Base-by-base conservation (phyloP, 352 stramenopile genomes). In the Pythium myriotylum region DNA sequence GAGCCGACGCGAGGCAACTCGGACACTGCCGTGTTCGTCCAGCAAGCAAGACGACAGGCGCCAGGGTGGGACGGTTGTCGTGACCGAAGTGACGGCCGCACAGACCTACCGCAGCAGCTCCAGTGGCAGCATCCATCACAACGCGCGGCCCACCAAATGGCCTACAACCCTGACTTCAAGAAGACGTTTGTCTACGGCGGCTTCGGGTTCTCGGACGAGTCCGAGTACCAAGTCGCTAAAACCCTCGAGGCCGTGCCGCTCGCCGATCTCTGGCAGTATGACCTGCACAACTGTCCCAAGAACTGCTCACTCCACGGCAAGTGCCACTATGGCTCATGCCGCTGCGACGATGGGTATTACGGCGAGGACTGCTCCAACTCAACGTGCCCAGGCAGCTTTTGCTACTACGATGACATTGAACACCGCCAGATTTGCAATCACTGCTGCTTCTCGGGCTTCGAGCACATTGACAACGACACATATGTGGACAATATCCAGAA, bases 361-460 rank as follows among this genome's bases (percentile, higher is more conserved):
- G 96, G 96, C n/a, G 62, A 90, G 2, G 96, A 99, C 68, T 99
- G 96, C 70, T 98, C 88, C 10, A 99, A 99, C 66, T 87, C 84
- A 19, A 78, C 91, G 7, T 99, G 96, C 61, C 94, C 96, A 0
- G 96, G 96, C 2, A 95, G 90, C 35, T 98, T 91, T 27, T 99
- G 96, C 62, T 70, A 80, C 24, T 98, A 98, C 71, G 82, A 98
- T 59, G 84, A 96, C 24, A 77, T 79, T 4, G 84, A 62, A 3
- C 78, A 95, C 50, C 56, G 56, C 19, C 92, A 98, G 69, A 74
- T 91, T 3, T 99, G 96, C 72, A 71, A 75, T 24, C 96, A 99
- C 72, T 98, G 94, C 70, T 99, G 96, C 70, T 94, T 92, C 59
- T 92, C 94, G 58, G 79, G 81, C 6, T 91, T 88, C 27, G 77